Percentiles rank a stretch among this genome's conserved stretches.
Conservation (phyloP, 202 grass and related monocot species). For the Setaria viridis region DNA sequence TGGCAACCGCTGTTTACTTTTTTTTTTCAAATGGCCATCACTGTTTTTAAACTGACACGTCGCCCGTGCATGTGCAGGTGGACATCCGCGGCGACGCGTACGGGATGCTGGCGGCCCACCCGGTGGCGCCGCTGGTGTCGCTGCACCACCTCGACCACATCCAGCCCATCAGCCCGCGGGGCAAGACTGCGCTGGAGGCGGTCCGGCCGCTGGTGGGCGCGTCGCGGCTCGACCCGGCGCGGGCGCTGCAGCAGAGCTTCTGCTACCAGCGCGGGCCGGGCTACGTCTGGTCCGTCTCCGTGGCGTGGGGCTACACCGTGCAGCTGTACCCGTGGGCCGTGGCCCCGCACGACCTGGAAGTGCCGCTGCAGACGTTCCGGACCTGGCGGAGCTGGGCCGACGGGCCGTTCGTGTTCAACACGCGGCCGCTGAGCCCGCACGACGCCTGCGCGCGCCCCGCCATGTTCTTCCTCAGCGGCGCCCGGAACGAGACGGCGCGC, state of each 20-base stretch:
- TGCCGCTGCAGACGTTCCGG: conserved; percentile 69
- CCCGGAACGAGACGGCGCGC: conserved; percentile 35
- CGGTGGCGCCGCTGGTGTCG: conserved; percentile 78
- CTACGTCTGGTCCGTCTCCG: conserved; percentile 69
- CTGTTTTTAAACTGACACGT: not conserved
- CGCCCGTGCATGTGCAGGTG: conserved; percentile 49
- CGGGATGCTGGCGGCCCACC: conserved; percentile 89
- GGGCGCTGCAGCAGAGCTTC: conserved; percentile 75
- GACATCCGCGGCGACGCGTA: conserved; percentile 85
- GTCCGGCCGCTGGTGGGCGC: conserved; percentile 55
- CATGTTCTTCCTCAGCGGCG: conserved; percentile 54
- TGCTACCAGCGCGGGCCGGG: conserved; percentile 69
- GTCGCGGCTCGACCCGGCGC: conserved; percentile 57
- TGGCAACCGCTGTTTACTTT: no score
- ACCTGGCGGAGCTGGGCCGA: conserved; percentile 66
- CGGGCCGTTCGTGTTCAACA: conserved; percentile 84
- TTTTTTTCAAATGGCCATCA: not conserved
- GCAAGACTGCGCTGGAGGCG: conserved; percentile 48
- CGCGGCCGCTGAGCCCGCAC: conserved; percentile 10
- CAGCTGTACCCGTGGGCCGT: conserved; percentile 72
- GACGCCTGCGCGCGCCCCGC: conserved; percentile 53
- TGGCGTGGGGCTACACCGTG: conserved; percentile 77
- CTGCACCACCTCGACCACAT: conserved; percentile 95
- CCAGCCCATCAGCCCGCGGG: conserved; percentile 52
- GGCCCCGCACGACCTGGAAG: conserved; percentile 55